A percentile compares a stretch with the other conserved stretches of the same genome.
Evolutionary conservation across 805 yeast genomes (phyloP).

Genomic region (Priceomyces medius): DNA sequence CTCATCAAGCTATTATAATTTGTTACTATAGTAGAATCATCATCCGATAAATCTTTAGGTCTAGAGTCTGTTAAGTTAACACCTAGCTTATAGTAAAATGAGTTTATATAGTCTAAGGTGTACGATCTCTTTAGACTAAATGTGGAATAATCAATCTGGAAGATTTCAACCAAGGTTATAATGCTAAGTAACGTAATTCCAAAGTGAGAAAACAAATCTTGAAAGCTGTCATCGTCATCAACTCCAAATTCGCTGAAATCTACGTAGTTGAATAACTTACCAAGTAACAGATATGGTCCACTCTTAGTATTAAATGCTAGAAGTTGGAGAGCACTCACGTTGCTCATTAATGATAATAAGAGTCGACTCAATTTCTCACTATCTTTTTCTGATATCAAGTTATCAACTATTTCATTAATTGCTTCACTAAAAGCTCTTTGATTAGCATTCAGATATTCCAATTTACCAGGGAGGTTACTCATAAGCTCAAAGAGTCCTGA

Average conservation of each 20-base stretch:
- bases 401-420: slow-evolving; percentile 20
- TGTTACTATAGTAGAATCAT: slow-evolving; percentile 27
- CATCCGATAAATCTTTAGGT: slow-evolving; percentile 17
- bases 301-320: slow-evolving; percentile 42
- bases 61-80: slow-evolving; percentile 26
- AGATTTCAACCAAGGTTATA: slow-evolving; percentile 23
- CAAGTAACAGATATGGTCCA: slow-evolving; percentile 43
- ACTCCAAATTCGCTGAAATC: slow-evolving; percentile 41
- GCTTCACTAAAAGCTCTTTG: slow-evolving; percentile 25
- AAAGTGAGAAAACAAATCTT: slow-evolving; percentile 66
- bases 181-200: slow-evolving; percentile 54
- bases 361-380: slow-evolving; percentile 43
- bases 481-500: slow-evolving; percentile 33
- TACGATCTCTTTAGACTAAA: slow-evolving; percentile 28
- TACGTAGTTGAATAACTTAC: slow-evolving; percentile 49
- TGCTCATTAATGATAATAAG: slow-evolving; percentile 49
- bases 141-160: slow-evolving; percentile 25
- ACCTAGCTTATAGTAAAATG: slow-evolving; percentile 29
- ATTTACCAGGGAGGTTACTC: slow-evolving; percentile 16
- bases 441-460: slow-evolving; percentile 21
- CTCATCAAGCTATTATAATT: slow-evolving; percentile 37
- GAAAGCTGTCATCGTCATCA: slow-evolving; percentile 59
- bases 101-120: slow-evolving; percentile 32
- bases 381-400: slow-evolving; percentile 24
- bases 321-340: slow-evolving; percentile 37